Evolutionary conservation across 2,329 filamentous ascomycete genomes (phyloP).

Genomic region (Colletotrichum sp.): DNA sequence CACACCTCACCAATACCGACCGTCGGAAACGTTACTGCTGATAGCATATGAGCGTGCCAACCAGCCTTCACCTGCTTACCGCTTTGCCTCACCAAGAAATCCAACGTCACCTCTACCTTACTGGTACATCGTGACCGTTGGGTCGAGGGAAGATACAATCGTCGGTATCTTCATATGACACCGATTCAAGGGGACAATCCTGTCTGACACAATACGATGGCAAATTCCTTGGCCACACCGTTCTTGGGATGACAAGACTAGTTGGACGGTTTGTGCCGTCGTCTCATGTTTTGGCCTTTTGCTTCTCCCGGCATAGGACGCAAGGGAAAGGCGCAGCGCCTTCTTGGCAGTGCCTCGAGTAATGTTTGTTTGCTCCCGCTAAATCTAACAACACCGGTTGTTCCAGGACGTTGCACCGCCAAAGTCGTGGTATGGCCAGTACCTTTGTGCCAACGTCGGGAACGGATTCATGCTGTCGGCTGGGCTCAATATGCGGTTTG

Average conservation of each 20-base stretch:
- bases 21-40: neutral
- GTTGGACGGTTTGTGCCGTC: neutral
- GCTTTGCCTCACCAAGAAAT: neutral
- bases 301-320: neutral
- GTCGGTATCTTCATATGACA: neutral
- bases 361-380: neutral
- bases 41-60: neutral
- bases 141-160: neutral
- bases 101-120: neutral
- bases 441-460: neutral
- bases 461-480: neutral
- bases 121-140: neutral
- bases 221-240: neutral
- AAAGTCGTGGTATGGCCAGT: neutral
- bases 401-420: neutral
- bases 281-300: neutral
- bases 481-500: neutral
- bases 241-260: conserved; percentile 2
- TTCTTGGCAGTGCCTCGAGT: conserved; percentile 6
- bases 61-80: conserved; percentile 2
- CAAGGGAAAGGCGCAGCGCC: neutral
- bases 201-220: neutral
- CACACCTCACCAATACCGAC: neutral
- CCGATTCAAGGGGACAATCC: neutral
- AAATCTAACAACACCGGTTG: neutral